Base-by-base conservation (phyloP, 2,329 filamentous ascomycete species). In the Trematosphaeria pertusa region DNA sequence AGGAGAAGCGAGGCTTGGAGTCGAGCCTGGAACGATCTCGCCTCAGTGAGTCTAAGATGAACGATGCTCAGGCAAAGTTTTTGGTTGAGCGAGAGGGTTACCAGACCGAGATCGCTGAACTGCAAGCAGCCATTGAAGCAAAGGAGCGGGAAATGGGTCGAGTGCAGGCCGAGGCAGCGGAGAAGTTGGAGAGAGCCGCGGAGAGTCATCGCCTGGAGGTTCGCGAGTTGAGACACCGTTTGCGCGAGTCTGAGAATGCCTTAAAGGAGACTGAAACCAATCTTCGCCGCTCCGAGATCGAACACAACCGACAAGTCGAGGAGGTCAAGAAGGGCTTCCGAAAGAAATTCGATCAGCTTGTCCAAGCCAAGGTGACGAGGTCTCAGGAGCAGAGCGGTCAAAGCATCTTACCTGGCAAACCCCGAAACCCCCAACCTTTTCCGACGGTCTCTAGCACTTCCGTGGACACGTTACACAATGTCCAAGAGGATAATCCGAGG, bases 191-290 rank as follows among this genome's bases (percentile, higher is more conserved):
- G 8, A 41, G 35, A 9, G 12, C 34, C 8, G 37, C 34, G 19
- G 43, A 54, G 17, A 15, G 21, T 1, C 47, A 52, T 21, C n/a
- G 33, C 6, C 43, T 22, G 12, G 43, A 58, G 10, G 22, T 58
- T 4, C 37, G 54, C 5, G 41, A 51, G 7, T 30, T 54, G 12
- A 41, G 33, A 15, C 34, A 37, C 17, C 52, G 54, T 2, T 35
- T 65, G 6, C 35, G 7, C 5, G 18, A 50, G 15, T 45, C 52
- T 9, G 55, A 58, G 9, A 26, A 18, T 10, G 52, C 48, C 7
- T 38, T 56, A 5, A 55, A 54, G 15, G 51, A 60, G n/a, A 36
- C 46, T 1, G 48, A 64, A 22, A 53, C 54, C 3, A 54, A 48
- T 18, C 15, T 39, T 10, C 45, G 37, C 11, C 47, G 49, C 3